Base-by-base conservation (phyloP, 2,329 filamentous ascomycete genomes). In the Aureobasidium pullulans region DNA sequence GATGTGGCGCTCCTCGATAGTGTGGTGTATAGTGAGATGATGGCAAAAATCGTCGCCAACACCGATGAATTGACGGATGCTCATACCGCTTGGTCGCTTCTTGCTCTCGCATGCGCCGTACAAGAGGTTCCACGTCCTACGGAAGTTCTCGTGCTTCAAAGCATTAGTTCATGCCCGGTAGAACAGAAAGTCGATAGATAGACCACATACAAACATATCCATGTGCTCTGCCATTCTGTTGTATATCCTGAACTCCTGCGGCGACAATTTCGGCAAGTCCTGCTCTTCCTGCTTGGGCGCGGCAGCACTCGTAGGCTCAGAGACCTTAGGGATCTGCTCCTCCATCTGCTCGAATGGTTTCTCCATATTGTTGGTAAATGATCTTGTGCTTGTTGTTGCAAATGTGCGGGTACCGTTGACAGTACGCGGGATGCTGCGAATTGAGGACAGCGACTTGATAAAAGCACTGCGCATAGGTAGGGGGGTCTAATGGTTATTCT, bases 1-100 rank as follows among this genome's bases (percentile, higher is more conserved):
- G 42, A 96, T 79, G 70, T 90, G 83, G 32, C 78, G 75, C 73
- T 96, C 91, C 72, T 96, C 92, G 67, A 96, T 93, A 60, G 76
- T 77, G 76, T 96, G 92, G 75, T 96, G 91, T 60, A 82, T 74
- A 9, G 83, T 81, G n/a, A 96, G 83, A 60, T 87, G 81, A 15
- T 80, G 78, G 64, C 83, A 81, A 70, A 96, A 90, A 50, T 84
- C 76, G n/a, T 89, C 77, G 34, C 86, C 89, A 29, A 80, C 76
- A 65, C 77, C 71, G 65, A 95, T 75, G 72, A 94, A 90, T 64
- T 87, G 80, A 31, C 81, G 80, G 13, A 90, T 80, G 0, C 85
- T 84, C 76, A 90, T 82, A 64, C 79, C 79, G 3, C 75, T 68
- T 0, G 88, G 85, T 0, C 86, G 84, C 62, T 81, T 81, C 61